Evolutionary conservation across 495 filamentous ascomycete genomes (phyloP), one percentile per base, ranked within the genome.

Genomic region (Lophium mytilinum): DNA sequence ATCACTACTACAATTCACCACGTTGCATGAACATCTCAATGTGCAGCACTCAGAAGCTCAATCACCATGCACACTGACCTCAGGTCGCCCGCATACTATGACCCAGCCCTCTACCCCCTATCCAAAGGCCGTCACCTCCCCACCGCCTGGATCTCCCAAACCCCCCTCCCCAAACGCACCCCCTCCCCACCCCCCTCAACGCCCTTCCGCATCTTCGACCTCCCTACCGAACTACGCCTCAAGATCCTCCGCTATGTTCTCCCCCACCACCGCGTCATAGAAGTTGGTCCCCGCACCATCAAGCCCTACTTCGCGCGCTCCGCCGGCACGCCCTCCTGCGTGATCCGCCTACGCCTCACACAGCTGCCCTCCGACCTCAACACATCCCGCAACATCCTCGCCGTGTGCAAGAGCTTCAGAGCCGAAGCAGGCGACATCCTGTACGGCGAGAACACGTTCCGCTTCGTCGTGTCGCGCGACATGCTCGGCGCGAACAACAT

Each of bases 201-300:
- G 2, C 7, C 42, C 7, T 49, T 37, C 37, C 33, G 21, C 14
- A 45, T 58, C 50, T 46, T 58, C 19, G 50, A 52, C 19, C 56
- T 58, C 7, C 50, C 56, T 3, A 36, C 56, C 30, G 56, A 58
- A n/a, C 48, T 58, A 2, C 56, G 56, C 50, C 10, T 58, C 35
- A 37, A 53, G 39, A 43, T 58, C 37, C 53, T 45, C 24, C 33
- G 40, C 14, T 45, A 53, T 19, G 37, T 58, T 12, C 51, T 58
- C 24, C 56, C 48, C 0, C 45, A 48, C 14, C 18, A 24, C 45
- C 17, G 33, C 21, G 33, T 24, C 45, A 48, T 48, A 18, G 45
- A 48, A 12, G 30, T 48, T 2, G 21, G 45, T 24, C 45, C 45
- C 0, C 45, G 21, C 15, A 48, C 45, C 6, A 21, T 48, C 17